These are phyloP conservation scores for Erysiphe neolycopersici DNA, from an alignment of 2,329 filamentous ascomycete species.

Conservation along the genomic window DNA sequence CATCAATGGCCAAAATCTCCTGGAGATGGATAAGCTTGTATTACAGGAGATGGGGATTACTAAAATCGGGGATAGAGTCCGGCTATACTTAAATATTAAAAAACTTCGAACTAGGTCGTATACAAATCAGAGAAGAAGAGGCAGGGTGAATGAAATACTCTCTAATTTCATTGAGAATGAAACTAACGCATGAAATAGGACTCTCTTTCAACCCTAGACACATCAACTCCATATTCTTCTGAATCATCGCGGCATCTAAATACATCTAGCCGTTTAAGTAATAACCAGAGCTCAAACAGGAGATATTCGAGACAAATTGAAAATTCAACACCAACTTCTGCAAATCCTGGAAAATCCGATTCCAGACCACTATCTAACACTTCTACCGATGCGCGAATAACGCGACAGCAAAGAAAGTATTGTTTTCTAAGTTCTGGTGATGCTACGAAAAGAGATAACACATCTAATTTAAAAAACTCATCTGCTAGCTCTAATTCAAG, in stretches of 20 bases:
- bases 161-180: neutral
- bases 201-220: slow-evolving; percentile 57
- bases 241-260: slow-evolving; percentile 36
- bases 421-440: slow-evolving; percentile 30
- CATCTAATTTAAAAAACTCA: slow-evolving; percentile 24
- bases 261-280: slow-evolving; percentile 21
- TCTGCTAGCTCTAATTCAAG: slow-evolving; percentile 24
- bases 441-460: slow-evolving; percentile 21
- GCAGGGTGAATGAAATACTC: slow-evolving; percentile 35
- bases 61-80: slow-evolving; percentile 87
- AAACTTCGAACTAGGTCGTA: slow-evolving; percentile 53
- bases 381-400: slow-evolving; percentile 18
- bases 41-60: slow-evolving; percentile 96
- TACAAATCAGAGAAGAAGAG: slow-evolving; percentile 54
- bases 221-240: slow-evolving; percentile 32
- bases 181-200: slow-evolving; percentile 26
- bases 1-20: slow-evolving; percentile 87
- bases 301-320: slow-evolving; percentile 38
- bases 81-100: slow-evolving; percentile 67
- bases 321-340: slow-evolving; percentile 8
- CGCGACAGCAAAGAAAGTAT: slow-evolving; percentile 25
- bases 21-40: slow-evolving; percentile 91
- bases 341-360: slow-evolving; percentile 20
- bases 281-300: slow-evolving; percentile 24
- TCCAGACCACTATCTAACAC: slow-evolving; percentile 42